phyloP scores from a whole-genome alignment of 1,284 basidiomycete genomes.

The Ustilago loliicola region DNA sequence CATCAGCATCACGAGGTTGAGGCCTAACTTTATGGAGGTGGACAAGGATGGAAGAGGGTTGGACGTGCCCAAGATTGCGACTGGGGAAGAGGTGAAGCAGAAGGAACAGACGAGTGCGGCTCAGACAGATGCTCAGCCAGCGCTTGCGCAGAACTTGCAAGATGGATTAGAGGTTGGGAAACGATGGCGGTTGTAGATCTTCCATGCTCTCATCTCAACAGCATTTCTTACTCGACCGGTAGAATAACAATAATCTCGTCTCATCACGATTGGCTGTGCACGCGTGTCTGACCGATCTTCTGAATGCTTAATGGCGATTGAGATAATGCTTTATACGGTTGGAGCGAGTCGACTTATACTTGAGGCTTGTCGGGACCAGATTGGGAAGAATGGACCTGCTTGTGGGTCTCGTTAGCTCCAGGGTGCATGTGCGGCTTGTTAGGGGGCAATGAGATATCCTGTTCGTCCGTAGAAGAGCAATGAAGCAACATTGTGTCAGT shows the following conservation, averaged over 20 bases:
- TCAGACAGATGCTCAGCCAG: constrained; percentile 8
- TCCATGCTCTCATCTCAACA: background rate
- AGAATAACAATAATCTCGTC: background rate
- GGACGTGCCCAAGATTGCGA: constrained; percentile 18
- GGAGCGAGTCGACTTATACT: constrained; percentile 10
- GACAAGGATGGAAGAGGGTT: constrained; percentile 37
- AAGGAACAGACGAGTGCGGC: background rate
- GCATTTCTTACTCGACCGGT: too few relatives aligned
- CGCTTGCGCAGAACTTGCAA: constrained; percentile 3
- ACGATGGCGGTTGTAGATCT: constrained; percentile 39
- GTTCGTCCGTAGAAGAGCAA: background rate
- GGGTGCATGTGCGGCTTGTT: constrained; percentile 42
- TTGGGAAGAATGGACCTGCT: constrained; percentile 31
- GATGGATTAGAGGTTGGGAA: constrained; percentile 47
- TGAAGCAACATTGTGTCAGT: background rate
- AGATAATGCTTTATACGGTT: background rate
- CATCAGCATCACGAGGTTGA: constrained; percentile 61
- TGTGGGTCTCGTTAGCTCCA: constrained; percentile 37
- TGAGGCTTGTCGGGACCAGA: constrained; percentile 38
- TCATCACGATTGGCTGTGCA: background rate
- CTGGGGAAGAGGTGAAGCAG: background rate
- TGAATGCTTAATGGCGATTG: background rate
- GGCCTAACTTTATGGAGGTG: constrained; percentile 55
- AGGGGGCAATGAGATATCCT: constrained; percentile 45
- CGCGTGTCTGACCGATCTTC: background rate